phyloP scores from a whole-genome alignment of 805 yeast species.

The Barnettozyma vustinii region DNA sequence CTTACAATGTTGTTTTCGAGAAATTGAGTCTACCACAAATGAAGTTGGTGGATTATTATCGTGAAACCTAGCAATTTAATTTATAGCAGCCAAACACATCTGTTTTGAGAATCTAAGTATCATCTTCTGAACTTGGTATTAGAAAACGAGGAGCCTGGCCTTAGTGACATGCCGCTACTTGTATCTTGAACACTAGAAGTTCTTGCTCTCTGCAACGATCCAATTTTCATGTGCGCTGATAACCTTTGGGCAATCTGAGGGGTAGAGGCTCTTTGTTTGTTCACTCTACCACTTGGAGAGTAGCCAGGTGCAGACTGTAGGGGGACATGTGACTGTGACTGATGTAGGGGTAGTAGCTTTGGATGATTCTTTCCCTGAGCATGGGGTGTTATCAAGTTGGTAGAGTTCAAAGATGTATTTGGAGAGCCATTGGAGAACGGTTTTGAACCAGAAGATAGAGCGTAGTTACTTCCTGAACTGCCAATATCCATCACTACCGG shows the following conservation, averaged over 20 bases:
- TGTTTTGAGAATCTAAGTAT: neutral
- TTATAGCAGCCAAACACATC: neutral
- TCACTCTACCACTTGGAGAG: conserved; percentile 2
- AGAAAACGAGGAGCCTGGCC: conserved; percentile 19
- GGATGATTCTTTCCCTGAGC: neutral
- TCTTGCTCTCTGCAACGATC: conserved; percentile 9
- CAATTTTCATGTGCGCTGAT: conserved; percentile 24
- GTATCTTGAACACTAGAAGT: neutral
- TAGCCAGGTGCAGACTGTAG: neutral
- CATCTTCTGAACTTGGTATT: conserved; percentile 12
- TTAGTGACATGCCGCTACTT: neutral
- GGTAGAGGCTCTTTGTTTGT: conserved; percentile 15
- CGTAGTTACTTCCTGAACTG: neutral
- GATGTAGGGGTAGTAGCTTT: neutral
- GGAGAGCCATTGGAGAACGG: conserved; percentile 12
- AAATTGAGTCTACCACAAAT: conserved; percentile 38
- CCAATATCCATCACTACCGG: neutral
- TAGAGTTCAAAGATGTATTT: conserved; percentile 12
- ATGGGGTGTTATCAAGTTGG: conserved; percentile 3
- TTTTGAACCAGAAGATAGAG: conserved; percentile 4
- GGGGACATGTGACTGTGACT: neutral
- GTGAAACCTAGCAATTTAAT: conserved; percentile 12
- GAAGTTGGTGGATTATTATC: conserved; percentile 43
- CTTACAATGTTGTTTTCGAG: conserved; percentile 30
- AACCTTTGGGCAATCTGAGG: conserved; percentile 22